A percentile compares a stretch with the other conserved stretches of the same genome.
These are phyloP conservation scores for Parietaria judaica DNA, from an alignment of 306 rosid species.

Conservation along the genomic window DNA sequence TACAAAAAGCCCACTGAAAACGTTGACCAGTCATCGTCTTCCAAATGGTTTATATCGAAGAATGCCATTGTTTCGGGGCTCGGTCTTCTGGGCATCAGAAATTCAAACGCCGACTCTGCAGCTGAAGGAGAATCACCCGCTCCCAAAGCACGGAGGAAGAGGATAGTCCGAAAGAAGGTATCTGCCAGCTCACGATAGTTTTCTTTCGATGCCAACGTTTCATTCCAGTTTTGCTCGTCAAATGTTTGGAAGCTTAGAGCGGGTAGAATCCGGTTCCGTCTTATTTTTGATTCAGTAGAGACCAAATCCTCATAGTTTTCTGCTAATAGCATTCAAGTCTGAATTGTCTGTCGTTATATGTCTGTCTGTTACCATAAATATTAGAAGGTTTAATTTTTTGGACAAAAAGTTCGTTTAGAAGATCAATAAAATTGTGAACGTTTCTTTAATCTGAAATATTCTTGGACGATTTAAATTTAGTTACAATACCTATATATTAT, in stretches of 20 bases:
- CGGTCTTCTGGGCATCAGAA: slow-evolving; percentile 93
- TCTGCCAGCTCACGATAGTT: slow-evolving; percentile 45
- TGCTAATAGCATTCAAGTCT: neutral
- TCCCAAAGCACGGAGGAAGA: slow-evolving; percentile 76
- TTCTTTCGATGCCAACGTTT: neutral
- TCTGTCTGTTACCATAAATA: neutral
- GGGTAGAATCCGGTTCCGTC: neutral
- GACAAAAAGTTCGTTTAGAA: neutral
- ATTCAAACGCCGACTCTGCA: slow-evolving; percentile 36
- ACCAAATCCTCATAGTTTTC: neutral
- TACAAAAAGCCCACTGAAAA: slow-evolving; percentile 71
- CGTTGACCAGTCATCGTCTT: slow-evolving; percentile 33
- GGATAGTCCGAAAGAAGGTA: slow-evolving; percentile 83
- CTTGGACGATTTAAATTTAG: no score
- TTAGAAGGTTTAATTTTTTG: slow-evolving; percentile 1
- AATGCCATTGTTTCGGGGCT: slow-evolving; percentile 87
- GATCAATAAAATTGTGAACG: neutral
- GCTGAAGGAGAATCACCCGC: slow-evolving; percentile 44
- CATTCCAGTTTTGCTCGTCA: slow-evolving; percentile 35
- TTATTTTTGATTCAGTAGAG: slow-evolving; percentile 4
- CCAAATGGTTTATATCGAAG: slow-evolving; percentile 97
- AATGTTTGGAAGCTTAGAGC: neutral
- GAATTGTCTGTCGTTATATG: neutral
- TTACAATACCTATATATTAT: no score
- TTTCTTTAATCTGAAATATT: neutral